phyloP scores from a whole-genome alignment of 2,329 filamentous ascomycete species.

The Monosporascus sp. region DNA sequence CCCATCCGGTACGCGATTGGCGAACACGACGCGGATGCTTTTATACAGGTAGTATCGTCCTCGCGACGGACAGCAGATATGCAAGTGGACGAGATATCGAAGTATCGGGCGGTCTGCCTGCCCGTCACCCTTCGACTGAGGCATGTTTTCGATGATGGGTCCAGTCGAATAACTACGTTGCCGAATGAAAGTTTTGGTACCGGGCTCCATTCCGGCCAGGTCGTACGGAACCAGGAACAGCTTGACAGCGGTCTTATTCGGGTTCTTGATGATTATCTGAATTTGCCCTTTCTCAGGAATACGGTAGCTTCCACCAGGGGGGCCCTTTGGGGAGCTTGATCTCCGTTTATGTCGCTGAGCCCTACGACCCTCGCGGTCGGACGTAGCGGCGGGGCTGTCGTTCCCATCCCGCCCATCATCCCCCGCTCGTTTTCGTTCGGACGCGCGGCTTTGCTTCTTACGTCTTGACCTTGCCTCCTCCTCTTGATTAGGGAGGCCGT shows the following conservation, averaged over 20 bases:
- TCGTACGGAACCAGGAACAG: constrained; percentile 93
- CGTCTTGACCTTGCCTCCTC: constrained; percentile 43
- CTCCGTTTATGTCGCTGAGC: constrained; percentile 45
- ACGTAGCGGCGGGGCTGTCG: constrained; percentile 10
- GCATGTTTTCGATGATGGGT: constrained; percentile 68
- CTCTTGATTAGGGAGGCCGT: constrained; percentile 57
- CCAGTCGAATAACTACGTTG: constrained; percentile 90
- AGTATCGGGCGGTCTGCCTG: constrained; percentile 61
- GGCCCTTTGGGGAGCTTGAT: constrained; percentile 57
- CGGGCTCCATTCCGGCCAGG: constrained; percentile 83
- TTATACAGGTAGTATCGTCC: constrained; percentile 89
- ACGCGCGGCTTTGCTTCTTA: constrained; percentile 42
- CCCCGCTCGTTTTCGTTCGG: constrained; percentile 31
- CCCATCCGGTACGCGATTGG: constrained; percentile 90
- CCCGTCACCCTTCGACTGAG: constrained; percentile 23
- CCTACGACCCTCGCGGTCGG: constrained; percentile 28
- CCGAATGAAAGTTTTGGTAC: constrained; percentile 92
- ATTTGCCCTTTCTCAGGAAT: constrained; percentile 92
- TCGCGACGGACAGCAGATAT: constrained; percentile 82
- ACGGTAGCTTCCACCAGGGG: constrained; percentile 84
- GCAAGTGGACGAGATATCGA: constrained; percentile 85
- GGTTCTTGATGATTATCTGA: constrained; percentile 96
- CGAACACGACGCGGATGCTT: constrained; percentile 89
- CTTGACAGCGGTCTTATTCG: constrained; percentile 97
- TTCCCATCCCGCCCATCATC: constrained; percentile 19